Evolutionary conservation across 73 alveolate genomes (phyloP).

Genomic region (Symbiodinium pilosum): DNA sequence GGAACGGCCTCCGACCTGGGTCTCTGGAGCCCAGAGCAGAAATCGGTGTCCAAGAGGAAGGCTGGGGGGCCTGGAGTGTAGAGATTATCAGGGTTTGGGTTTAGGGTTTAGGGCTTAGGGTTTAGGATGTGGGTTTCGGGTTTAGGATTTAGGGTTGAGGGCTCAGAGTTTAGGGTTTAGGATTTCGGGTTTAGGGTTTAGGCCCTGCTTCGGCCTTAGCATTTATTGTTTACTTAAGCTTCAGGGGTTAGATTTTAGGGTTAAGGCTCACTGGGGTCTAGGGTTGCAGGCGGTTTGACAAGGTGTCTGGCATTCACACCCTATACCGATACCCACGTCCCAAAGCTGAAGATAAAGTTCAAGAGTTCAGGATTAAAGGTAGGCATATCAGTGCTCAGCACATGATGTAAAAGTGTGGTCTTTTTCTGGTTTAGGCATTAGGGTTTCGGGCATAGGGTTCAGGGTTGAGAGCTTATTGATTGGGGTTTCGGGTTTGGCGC

Average conservation of each 20-base stretch:
- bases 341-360: background rate
- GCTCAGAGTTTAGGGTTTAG: background rate
- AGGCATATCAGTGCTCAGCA: no score
- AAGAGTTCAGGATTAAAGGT: background rate
- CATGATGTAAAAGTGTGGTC: background rate
- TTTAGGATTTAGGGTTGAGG: no score
- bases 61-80: background rate
- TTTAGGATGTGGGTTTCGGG: background rate
- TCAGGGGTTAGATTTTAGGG: background rate
- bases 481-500: no score
- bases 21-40: slow-evolving; percentile 95
- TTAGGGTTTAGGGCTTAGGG: background rate
- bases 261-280: no score
- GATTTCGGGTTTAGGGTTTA: background rate
- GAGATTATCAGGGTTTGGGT: background rate
- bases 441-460: no score
- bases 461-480: no score
- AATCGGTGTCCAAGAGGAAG: slow-evolving; percentile 93
- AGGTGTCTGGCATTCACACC: no score
- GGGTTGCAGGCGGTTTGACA: no score
- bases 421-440: background rate
- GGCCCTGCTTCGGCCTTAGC: no score
- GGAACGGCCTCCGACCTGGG: slow-evolving; percentile 96
- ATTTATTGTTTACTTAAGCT: no score
- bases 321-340: no score